Conservation (phyloP, 345 rosid genomes). For the Trapa bicornis region DNA sequence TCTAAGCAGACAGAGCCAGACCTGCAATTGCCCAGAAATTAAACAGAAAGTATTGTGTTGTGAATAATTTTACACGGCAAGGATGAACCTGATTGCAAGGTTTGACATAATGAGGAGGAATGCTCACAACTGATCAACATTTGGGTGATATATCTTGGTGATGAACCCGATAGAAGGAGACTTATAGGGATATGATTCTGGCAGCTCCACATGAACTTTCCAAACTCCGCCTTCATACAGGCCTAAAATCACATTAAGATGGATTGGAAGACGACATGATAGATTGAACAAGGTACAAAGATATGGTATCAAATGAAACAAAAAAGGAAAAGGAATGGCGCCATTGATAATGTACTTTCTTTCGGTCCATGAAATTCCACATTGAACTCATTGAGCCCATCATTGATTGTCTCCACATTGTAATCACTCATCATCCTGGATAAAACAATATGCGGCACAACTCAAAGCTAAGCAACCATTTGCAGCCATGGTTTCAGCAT, state of each 20-base stretch:
- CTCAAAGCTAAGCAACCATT: too few species aligned
- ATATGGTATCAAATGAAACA: not conserved
- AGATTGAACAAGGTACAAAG: too few species aligned
- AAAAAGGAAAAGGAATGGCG: slow-evolving; percentile 1
- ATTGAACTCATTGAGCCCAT: slow-evolving; percentile 61
- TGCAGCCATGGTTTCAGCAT: too few species aligned
- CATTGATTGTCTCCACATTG: slow-evolving; percentile 57
- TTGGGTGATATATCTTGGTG: slow-evolving; percentile 68
- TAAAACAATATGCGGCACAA: slow-evolving; percentile 6
- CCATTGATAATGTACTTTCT: slow-evolving; percentile 37
- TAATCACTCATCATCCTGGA: slow-evolving; percentile 80
- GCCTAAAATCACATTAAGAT: slow-evolving; percentile 26
- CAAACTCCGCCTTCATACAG: slow-evolving; percentile 62
- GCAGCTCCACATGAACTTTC: slow-evolving; percentile 69
- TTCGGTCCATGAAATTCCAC: slow-evolving; percentile 67
- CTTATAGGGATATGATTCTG: slow-evolving; percentile 67
- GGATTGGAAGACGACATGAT: not conserved
- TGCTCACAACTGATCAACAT: slow-evolving; percentile 64
- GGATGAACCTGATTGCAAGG: not conserved
- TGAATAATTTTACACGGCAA: not conserved
- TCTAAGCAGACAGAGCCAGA: slow-evolving; percentile 70
- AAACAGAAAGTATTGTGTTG: not conserved
- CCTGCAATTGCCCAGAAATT: slow-evolving; percentile 19
- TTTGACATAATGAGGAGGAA: not conserved
- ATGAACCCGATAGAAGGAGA: slow-evolving; percentile 64